phyloP scores from a whole-genome alignment of 768 basidiomycete species.

The Dioszegia hungarica region DNA sequence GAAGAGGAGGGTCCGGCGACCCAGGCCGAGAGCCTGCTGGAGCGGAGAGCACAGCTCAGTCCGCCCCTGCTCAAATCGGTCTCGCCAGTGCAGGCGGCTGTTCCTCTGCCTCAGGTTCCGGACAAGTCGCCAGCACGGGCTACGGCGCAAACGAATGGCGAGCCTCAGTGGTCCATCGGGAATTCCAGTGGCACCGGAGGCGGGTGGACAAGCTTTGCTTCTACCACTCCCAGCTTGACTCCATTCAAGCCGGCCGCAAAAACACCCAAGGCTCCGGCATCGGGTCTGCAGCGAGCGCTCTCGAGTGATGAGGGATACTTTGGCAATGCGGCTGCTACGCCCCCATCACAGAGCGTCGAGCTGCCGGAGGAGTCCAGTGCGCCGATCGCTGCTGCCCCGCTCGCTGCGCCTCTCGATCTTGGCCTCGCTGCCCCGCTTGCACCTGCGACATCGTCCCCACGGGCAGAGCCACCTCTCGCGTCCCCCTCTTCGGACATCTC shows the following conservation, averaged over 20 bases:
- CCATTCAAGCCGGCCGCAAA: background rate
- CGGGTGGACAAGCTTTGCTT: background rate
- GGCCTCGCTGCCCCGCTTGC: background rate
- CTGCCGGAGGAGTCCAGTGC: background rate
- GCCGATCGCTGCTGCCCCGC: background rate
- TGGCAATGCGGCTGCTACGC: background rate
- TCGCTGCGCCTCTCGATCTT: background rate
- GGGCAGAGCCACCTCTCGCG: background rate
- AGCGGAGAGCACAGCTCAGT: background rate
- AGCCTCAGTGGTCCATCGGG: constrained; percentile 3
- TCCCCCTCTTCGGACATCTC: background rate
- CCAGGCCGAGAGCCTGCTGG: background rate
- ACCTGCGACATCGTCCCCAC: background rate
- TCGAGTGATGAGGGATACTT: constrained; percentile 3
- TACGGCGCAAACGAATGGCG: background rate
- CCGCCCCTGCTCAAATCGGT: background rate
- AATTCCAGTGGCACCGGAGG: background rate
- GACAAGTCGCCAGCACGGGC: background rate
- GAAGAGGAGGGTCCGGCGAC: constrained; percentile 20
- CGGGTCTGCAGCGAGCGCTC: background rate
- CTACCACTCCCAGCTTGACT: background rate
- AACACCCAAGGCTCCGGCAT: background rate
- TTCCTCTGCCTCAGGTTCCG: no score
- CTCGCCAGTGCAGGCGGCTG: no score
- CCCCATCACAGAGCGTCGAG: background rate